A percentile compares a stretch with the other conserved stretches of the same genome.
Conservation (phyloP, 176 grass and related monocot species). For the Elaeis guineensis region DNA sequence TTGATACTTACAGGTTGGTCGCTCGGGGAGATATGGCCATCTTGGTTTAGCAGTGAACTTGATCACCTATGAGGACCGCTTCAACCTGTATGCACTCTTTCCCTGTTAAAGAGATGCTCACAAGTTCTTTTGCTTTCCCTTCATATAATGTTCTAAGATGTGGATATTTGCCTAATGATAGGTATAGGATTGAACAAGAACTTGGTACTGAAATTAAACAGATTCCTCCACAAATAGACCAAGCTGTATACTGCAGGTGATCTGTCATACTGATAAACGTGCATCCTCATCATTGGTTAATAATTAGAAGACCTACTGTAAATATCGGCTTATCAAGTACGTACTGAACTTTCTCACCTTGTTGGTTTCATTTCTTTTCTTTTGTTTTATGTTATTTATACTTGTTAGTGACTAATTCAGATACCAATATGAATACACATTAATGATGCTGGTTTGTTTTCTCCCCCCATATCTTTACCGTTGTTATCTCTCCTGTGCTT, state of each 20-base stretch:
- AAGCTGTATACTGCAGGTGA: conserved; percentile 65
- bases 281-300: conserved; percentile 25
- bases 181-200: conserved; percentile 85
- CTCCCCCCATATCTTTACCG: no score
- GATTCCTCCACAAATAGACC: conserved; percentile 86
- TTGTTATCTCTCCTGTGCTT: no score
- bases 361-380: no score
- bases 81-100: conserved; percentile 62
- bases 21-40: conserved; percentile 88
- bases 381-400: neutral
- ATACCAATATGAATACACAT: no score
- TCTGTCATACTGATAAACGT: conserved; percentile 3
- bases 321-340: conserved; percentile 66
- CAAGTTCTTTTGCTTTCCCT: neutral
- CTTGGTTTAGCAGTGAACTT: conserved; percentile 85
- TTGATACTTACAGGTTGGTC: conserved; percentile 58
- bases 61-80: conserved; percentile 90
- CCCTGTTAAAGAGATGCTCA: neutral
- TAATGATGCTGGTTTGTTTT: no score
- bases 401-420: no score
- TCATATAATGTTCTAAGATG: conserved; percentile 5
- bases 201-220: conserved; percentile 92
- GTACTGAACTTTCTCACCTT: neutral
- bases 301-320: conserved; percentile 45
- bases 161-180: conserved; percentile 10